Evolutionary conservation across 306 rosid genomes (phyloP).

Genomic region (Vachellia collinsii): DNA sequence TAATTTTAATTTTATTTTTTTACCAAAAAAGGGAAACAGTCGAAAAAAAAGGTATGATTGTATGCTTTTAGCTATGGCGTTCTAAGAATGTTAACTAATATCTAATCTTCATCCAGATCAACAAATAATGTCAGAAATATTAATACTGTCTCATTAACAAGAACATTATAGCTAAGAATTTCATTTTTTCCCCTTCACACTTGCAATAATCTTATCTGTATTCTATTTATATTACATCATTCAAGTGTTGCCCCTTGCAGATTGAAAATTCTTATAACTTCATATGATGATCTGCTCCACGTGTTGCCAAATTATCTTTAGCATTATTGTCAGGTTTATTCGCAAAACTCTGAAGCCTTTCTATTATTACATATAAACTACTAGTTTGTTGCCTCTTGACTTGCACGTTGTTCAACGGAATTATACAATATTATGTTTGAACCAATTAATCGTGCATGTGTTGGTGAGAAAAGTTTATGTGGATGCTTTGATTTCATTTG

Average conservation of each 20-base stretch:
- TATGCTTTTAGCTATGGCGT: neutral
- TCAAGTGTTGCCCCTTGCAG: neutral
- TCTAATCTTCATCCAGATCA: conserved; percentile 4
- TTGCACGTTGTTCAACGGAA: neutral
- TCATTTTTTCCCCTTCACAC: neutral
- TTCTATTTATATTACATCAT: neutral
- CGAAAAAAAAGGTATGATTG: neutral
- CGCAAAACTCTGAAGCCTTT: neutral
- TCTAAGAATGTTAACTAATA: neutral
- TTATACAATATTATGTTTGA: neutral
- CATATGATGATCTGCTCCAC: conserved; percentile 13
- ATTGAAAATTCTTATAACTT: conserved; percentile 1
- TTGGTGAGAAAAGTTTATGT: neutral
- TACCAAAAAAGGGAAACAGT: neutral
- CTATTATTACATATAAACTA: neutral
- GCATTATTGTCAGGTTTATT: neutral
- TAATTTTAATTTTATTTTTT: neutral
- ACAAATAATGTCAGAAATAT: neutral
- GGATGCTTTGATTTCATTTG: conserved; percentile 4
- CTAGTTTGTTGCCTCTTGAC: neutral
- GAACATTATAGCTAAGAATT: conserved; percentile 1
- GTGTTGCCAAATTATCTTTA: neutral
- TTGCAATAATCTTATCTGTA: neutral
- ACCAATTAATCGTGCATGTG: neutral
- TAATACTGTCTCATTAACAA: neutral